Conservation (phyloP, 2,329 filamentous ascomycete genomes). For the Pyrenochaeta sp. region DNA sequence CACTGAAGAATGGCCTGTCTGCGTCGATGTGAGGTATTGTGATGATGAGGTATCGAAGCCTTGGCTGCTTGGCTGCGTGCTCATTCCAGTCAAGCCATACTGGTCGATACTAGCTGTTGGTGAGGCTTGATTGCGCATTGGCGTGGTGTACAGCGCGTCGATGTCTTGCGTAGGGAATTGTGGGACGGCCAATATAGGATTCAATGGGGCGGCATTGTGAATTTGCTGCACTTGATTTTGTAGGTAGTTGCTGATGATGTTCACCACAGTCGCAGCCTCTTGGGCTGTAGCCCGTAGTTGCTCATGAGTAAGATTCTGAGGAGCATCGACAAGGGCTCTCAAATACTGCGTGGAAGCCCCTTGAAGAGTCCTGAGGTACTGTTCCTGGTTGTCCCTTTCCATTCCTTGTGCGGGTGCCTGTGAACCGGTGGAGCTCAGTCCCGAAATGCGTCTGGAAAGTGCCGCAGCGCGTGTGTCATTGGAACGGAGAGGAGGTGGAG, state of each 20-base stretch:
- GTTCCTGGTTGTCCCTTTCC: neutral
- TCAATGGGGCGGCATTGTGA: neutral
- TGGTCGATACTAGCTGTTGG: neutral
- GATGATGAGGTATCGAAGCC: constrained; percentile 1
- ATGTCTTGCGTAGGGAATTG: neutral
- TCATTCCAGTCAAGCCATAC: neutral
- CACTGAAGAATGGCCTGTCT: neutral
- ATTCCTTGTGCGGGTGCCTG: neutral
- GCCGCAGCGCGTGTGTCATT: neutral
- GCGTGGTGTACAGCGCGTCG: neutral
- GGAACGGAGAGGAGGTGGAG: neutral
- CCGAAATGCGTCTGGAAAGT: neutral
- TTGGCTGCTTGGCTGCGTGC: constrained; percentile 7
- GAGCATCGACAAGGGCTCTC: neutral
- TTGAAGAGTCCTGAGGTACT: neutral
- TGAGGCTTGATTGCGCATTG: neutral
- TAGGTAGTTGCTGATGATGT: neutral
- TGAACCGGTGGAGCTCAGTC: neutral
- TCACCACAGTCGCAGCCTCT: neutral
- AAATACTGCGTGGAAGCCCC: neutral
- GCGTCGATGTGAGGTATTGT: neutral
- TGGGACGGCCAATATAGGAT: neutral
- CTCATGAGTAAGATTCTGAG: neutral
- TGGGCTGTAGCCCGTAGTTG: neutral
- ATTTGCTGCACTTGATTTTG: neutral